These are phyloP conservation scores for Aspergillus aculeatus DNA, from an alignment of 2,329 filamentous ascomycete genomes.

Conservation along the genomic window DNA sequence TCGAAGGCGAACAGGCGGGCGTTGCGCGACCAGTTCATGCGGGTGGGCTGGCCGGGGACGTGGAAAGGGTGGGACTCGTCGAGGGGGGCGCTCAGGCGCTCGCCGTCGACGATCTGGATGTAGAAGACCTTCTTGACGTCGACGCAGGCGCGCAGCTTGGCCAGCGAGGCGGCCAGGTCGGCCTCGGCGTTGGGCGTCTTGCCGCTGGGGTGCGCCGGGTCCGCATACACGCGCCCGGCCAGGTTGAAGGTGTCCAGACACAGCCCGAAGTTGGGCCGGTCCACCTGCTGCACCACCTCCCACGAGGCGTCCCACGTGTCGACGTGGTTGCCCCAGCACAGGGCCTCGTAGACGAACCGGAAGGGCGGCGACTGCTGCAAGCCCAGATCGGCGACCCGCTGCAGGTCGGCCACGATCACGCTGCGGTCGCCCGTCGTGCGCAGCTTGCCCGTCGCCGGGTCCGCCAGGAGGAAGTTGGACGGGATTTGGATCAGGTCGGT, in stretches of 20 bases:
- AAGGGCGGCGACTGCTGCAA: slow-evolving; percentile 56
- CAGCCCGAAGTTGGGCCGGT: slow-evolving; percentile 70
- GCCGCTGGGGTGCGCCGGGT: slow-evolving; percentile 58
- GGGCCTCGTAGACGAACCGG: slow-evolving; percentile 70
- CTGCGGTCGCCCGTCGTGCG: slow-evolving; percentile 51
- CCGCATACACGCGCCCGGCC: slow-evolving; percentile 67
- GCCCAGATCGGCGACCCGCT: slow-evolving; percentile 66
- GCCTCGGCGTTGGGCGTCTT: slow-evolving; percentile 56
- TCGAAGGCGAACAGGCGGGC: slow-evolving; percentile 69
- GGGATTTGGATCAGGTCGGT: slow-evolving; percentile 76
- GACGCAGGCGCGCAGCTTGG: slow-evolving; percentile 54
- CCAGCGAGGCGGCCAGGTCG: slow-evolving; percentile 55
- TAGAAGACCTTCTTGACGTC: slow-evolving; percentile 69
- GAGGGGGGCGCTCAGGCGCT: slow-evolving; percentile 60
- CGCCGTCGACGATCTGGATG: slow-evolving; percentile 74
- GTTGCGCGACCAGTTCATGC: slow-evolving; percentile 79
- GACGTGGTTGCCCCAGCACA: slow-evolving; percentile 69
- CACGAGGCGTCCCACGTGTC: slow-evolving; percentile 72
- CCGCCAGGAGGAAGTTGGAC: slow-evolving; percentile 60
- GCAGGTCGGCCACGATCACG: slow-evolving; percentile 62
- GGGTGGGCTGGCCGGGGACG: slow-evolving; percentile 55
- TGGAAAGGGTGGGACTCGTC: slow-evolving; percentile 58
- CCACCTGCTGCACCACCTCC: slow-evolving; percentile 64
- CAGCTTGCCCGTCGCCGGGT: slow-evolving; percentile 37
- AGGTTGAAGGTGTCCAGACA: slow-evolving; percentile 81